Conservation (phyloP, 2,329 filamentous ascomycete genomes). For the Penicillium sp. region DNA sequence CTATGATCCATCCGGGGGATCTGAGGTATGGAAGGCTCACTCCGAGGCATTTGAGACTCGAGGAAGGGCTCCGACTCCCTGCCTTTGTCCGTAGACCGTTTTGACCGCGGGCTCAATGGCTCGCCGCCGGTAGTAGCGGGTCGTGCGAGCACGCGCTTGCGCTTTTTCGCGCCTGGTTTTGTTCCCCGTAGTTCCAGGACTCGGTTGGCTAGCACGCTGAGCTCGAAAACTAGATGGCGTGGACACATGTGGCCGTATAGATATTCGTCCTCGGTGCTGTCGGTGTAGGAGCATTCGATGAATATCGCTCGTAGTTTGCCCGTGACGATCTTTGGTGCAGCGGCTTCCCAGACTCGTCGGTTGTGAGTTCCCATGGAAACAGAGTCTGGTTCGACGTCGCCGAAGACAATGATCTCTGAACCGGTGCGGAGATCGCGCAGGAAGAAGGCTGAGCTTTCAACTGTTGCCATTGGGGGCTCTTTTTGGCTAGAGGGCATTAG, state of each 20-base stretch:
- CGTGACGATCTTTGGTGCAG: slow-evolving; percentile 74
- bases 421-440: slow-evolving; percentile 69
- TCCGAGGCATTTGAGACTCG: neutral
- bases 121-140: slow-evolving; percentile 17
- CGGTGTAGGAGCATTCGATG: slow-evolving; percentile 92
- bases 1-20: neutral
- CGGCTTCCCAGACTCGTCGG: slow-evolving; percentile 77
- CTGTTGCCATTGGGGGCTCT: slow-evolving; percentile 28
- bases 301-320: slow-evolving; percentile 76
- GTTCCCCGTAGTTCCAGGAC: slow-evolving; percentile 55
- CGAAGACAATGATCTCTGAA: slow-evolving; percentile 85
- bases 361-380: slow-evolving; percentile 79
- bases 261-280: slow-evolving; percentile 69
- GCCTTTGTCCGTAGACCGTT: slow-evolving; percentile 11
- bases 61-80: neutral
- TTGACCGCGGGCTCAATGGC: slow-evolving; percentile 29
- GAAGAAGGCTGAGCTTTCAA: slow-evolving; percentile 88
- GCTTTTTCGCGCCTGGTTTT: slow-evolving; percentile 37
- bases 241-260: slow-evolving; percentile 90
- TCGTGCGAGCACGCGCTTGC: slow-evolving; percentile 36
- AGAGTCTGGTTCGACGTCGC: slow-evolving; percentile 89
- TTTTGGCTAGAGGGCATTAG: slow-evolving; percentile 16
- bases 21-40: neutral
- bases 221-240: slow-evolving; percentile 73
- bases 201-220: slow-evolving; percentile 66